These are phyloP conservation scores for Ormosia emarginata DNA, from an alignment of 306 rosid genomes.

Conservation along the genomic window DNA sequence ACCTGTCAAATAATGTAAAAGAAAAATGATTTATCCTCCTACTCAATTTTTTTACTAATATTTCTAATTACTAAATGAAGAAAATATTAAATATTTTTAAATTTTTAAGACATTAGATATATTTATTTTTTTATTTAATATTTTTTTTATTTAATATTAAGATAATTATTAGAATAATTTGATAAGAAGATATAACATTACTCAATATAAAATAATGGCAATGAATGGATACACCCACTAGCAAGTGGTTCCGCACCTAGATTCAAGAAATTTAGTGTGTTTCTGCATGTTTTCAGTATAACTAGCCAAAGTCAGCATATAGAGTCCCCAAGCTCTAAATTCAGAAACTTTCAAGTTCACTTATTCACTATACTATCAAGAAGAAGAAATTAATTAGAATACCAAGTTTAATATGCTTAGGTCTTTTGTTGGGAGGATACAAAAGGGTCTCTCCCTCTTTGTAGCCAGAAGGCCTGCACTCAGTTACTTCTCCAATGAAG, in stretches of 20 bases:
- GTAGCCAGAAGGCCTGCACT: slow-evolving; percentile 16
- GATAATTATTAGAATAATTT: too few relatives aligned
- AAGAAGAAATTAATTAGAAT: background rate
- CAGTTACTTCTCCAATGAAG: background rate
- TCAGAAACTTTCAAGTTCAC: background rate
- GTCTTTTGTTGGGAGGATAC: slow-evolving; percentile 26
- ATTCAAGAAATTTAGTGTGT: background rate
- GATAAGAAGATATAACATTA: too few relatives aligned
- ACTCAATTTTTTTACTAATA: too few relatives aligned
- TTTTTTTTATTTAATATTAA: too few relatives aligned
- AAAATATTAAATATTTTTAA: too few relatives aligned
- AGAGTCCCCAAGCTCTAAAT: background rate
- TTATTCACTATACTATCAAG: background rate
- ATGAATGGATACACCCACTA: background rate
- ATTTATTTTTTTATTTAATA: too few relatives aligned
- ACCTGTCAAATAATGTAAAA: too few relatives aligned
- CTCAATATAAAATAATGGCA: background rate
- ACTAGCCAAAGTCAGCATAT: background rate
- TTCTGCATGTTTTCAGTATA: too few relatives aligned
- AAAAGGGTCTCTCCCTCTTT: slow-evolving; percentile 30
- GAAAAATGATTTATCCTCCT: too few relatives aligned
- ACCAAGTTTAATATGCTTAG: slow-evolving; percentile 24
- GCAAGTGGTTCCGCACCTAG: background rate
- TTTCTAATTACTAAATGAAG: too few relatives aligned
- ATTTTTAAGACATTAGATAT: too few relatives aligned